Conservation (phyloP, 306 rosid genomes). For the Benincasa hispida region DNA sequence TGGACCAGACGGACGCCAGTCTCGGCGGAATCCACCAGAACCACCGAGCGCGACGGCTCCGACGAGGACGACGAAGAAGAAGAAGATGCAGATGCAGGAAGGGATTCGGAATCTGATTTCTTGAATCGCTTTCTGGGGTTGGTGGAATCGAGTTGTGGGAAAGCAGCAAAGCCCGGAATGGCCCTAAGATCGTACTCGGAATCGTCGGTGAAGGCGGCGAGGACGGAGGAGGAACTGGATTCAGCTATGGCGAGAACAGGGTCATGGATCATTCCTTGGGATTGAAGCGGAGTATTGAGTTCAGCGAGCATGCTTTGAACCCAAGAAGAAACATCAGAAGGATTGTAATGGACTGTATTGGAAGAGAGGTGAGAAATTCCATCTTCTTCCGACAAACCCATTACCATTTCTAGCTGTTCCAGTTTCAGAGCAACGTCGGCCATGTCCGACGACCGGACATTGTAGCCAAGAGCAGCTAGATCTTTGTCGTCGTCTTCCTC, state of each 20-base stretch:
- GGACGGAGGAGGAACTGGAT: background rate
- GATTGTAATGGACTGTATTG: slow-evolving; percentile 68
- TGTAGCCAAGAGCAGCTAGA: slow-evolving; percentile 64
- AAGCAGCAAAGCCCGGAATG: slow-evolving; percentile 66
- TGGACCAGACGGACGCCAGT: slow-evolving; percentile 76
- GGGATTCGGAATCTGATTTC: slow-evolving; percentile 1
- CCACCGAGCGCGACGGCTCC: slow-evolving; percentile 45
- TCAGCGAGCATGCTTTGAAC: slow-evolving; percentile 67
- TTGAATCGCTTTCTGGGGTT: slow-evolving; percentile 28
- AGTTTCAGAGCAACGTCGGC: slow-evolving; percentile 67
- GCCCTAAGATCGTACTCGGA: slow-evolving; percentile 77
- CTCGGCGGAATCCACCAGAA: slow-evolving; percentile 54
- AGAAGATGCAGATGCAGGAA: background rate
- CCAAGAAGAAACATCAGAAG: slow-evolving; percentile 72
- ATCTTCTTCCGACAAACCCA: slow-evolving; percentile 54
- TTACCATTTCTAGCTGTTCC: slow-evolving; percentile 65
- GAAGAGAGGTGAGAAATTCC: slow-evolving; percentile 51
- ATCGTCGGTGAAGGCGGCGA: slow-evolving; percentile 32
- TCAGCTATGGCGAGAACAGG: slow-evolving; percentile 11
- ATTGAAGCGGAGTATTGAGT: slow-evolving; percentile 26
- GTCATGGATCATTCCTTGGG: slow-evolving; percentile 17
- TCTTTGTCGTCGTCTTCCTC: slow-evolving; percentile 44
- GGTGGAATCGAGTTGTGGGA: background rate
- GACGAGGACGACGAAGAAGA: slow-evolving; percentile 1
- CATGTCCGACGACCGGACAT: slow-evolving; percentile 63